Percentiles rank a stretch among this genome's conserved stretches.
Evolutionary conservation across 2,329 filamentous ascomycete species (phyloP).

Genomic region (Curvularia spicifera): DNA sequence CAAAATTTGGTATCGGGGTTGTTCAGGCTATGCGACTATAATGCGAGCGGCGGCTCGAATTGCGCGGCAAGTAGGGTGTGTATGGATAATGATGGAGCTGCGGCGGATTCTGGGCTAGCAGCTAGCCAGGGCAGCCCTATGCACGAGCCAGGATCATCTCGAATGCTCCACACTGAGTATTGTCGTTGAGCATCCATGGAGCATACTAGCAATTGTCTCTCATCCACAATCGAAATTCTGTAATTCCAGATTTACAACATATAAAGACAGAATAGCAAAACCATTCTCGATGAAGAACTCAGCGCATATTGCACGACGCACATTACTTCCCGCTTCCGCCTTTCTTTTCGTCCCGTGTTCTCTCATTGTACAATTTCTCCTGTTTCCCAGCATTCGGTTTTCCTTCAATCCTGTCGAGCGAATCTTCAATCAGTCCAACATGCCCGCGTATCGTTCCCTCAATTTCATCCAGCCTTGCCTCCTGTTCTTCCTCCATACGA

Average conservation of each 20-base stretch:
- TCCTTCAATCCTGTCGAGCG: slow-evolving; percentile 53
- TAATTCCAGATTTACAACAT: background rate
- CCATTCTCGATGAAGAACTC: background rate
- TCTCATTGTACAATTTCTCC: slow-evolving; percentile 42
- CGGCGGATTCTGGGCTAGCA: background rate
- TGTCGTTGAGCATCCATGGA: background rate
- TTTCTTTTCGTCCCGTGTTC: slow-evolving; percentile 16
- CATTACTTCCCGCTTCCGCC: slow-evolving; percentile 1
- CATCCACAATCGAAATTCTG: too few species aligned
- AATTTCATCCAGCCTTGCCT: slow-evolving; percentile 56
- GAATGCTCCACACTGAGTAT: background rate
- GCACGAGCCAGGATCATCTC: slow-evolving; percentile 8
- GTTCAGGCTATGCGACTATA: background rate
- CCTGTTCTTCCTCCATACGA: slow-evolving; percentile 55
- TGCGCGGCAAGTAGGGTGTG: background rate
- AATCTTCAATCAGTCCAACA: slow-evolving; percentile 56
- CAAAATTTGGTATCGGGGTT: background rate
- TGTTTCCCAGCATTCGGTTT: slow-evolving; percentile 45
- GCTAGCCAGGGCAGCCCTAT: slow-evolving; percentile 8
- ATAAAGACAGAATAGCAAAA: background rate
- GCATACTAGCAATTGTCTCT: background rate
- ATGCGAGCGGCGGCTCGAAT: background rate
- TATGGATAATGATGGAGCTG: background rate
- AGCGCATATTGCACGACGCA: background rate
- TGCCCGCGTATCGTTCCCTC: slow-evolving; percentile 56